These are phyloP conservation scores for Iberis pinnata DNA, from an alignment of 345 rosid species.

Conservation along the genomic window DNA sequence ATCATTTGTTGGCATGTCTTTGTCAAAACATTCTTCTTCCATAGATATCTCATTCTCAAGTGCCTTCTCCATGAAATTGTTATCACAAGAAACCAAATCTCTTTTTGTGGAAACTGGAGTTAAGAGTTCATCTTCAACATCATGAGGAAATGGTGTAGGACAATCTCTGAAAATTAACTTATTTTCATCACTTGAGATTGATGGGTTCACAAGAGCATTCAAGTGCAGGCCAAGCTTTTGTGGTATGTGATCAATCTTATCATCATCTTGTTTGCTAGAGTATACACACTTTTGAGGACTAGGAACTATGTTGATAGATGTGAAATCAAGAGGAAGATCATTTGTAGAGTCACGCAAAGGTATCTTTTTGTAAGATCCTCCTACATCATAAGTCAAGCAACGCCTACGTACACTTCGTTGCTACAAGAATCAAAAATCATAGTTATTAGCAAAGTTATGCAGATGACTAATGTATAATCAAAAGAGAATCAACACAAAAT, in stretches of 20 bases:
- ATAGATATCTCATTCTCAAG: conserved; percentile 24
- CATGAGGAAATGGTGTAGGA: neutral
- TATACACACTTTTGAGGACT: conserved; percentile 18
- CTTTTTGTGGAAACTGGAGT: conserved; percentile 28
- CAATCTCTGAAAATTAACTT: conserved; percentile 22
- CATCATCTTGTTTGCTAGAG: conserved; percentile 17
- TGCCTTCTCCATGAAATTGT: conserved; percentile 30
- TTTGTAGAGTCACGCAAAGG: conserved; percentile 25
- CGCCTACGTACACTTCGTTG: conserved; percentile 49
- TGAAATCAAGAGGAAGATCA: conserved; percentile 19
- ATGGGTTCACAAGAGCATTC: conserved; percentile 40
- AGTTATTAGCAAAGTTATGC: conserved; percentile 2
- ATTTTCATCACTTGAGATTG: conserved; percentile 28
- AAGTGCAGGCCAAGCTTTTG: conserved; percentile 51
- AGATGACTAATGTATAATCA: neutral
- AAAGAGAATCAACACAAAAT: neutral
- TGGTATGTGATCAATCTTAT: conserved; percentile 15
- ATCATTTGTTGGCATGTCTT: neutral
- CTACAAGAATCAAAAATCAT: conserved; percentile 26
- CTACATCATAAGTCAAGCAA: conserved; percentile 50
- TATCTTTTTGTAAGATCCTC: conserved; percentile 36
- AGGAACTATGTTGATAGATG: conserved; percentile 28
- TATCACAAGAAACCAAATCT: conserved; percentile 30
- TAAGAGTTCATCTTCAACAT: conserved; percentile 16
- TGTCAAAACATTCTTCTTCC: conserved; percentile 16